phyloP scores from a whole-genome alignment of 2,329 filamentous ascomycete genomes.

The Aspergillus pseudoterreus region DNA sequence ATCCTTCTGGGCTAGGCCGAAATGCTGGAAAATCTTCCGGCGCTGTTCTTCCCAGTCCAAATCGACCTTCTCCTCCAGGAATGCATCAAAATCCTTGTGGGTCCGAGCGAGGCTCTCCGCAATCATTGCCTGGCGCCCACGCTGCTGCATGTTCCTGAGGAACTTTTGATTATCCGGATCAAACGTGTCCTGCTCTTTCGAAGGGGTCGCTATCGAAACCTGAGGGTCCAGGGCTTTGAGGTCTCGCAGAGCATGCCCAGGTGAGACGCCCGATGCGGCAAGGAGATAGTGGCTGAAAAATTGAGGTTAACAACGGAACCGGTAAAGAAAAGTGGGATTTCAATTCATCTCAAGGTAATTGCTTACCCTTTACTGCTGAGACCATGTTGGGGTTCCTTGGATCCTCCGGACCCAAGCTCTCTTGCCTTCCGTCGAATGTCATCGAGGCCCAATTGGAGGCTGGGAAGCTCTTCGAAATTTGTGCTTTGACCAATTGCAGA shows the following conservation, averaged over 20 bases:
- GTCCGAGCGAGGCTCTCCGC: conserved; percentile 86
- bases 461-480: conserved; percentile 73
- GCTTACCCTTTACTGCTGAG: conserved; percentile 53
- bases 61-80: conserved; percentile 89
- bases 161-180: conserved; percentile 65
- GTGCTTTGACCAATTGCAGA: conserved; percentile 56
- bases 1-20: conserved; percentile 67
- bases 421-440: conserved; percentile 76
- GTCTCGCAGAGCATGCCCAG: conserved; percentile 78
- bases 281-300: conserved; percentile 76
- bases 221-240: conserved; percentile 75
- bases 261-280: conserved; percentile 88
- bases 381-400: conserved; percentile 43
- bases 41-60: conserved; percentile 96
- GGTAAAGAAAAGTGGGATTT: not conserved
- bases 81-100: conserved; percentile 85
- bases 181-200: conserved; percentile 38
- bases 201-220: conserved; percentile 45
- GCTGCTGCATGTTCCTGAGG: conserved; percentile 79
- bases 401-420: conserved; percentile 67
- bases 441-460: conserved; percentile 83
- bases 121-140: conserved; percentile 88
- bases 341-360: not conserved
- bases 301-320: not conserved
- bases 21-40: conserved; percentile 91